Percentiles rank a stretch among this genome's conserved stretches.
These are phyloP conservation scores for Extremus antarcticus DNA, from an alignment of 495 filamentous ascomycete species.

Conservation along the genomic window DNA sequence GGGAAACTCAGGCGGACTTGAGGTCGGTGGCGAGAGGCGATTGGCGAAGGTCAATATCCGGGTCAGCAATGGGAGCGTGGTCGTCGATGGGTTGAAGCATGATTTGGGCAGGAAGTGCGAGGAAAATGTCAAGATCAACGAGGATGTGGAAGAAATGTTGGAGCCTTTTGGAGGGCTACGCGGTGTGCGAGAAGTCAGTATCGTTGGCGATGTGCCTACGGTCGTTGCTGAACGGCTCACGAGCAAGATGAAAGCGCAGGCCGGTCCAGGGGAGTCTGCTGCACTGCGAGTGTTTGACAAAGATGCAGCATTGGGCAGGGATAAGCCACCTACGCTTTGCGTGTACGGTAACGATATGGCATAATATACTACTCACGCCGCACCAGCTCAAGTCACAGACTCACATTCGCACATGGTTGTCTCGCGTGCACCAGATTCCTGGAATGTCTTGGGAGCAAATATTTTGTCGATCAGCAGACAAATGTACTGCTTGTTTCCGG, in stretches of 20 bases:
- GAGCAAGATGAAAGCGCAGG: slow-evolving; percentile 3
- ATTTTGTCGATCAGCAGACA: no score
- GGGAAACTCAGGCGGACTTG: background rate
- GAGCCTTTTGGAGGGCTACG: slow-evolving; percentile 13
- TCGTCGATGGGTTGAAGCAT: slow-evolving; percentile 6
- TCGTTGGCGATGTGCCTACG: slow-evolving; percentile 12
- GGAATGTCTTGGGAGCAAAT: no score
- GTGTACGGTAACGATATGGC: slow-evolving; percentile 5
- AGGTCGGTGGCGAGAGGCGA: background rate
- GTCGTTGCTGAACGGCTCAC: slow-evolving; percentile 5
- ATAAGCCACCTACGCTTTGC: background rate
- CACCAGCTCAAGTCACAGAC: background rate
- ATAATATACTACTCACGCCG: background rate
- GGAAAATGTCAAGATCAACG: background rate
- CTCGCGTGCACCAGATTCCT: no score
- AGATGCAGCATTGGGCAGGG: background rate
- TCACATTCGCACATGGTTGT: background rate
- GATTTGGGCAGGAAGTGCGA: background rate
- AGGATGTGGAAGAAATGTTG: slow-evolving; percentile 13
- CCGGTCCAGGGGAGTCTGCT: background rate
- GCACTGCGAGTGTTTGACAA: background rate
- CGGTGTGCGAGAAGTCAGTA: slow-evolving; percentile 11
- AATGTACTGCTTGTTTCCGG: no score
- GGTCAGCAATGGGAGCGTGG: slow-evolving; percentile 6
- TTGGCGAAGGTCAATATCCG: slow-evolving; percentile 3